Percentiles rank a stretch among this genome's conserved stretches.
Evolutionary conservation across 2,329 filamentous ascomycete genomes (phyloP).

Genomic region (Aspergillus carbonarius): DNA sequence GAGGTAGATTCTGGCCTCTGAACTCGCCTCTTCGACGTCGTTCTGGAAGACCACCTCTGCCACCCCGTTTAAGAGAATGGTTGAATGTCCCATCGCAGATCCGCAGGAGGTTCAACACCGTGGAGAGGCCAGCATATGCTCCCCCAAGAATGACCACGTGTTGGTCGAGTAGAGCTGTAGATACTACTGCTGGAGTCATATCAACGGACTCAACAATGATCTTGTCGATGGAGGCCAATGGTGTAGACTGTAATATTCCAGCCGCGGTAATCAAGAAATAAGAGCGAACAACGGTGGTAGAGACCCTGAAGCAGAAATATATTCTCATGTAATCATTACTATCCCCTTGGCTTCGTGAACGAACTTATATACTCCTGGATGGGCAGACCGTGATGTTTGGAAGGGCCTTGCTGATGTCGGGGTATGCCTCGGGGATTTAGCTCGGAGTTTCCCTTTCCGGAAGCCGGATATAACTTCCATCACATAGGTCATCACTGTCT

Average conservation of each 20-base stretch:
- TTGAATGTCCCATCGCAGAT: slow-evolving; percentile 52
- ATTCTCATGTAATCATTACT: too few relatives aligned
- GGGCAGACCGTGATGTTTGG: background rate
- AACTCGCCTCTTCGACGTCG: background rate
- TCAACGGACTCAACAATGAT: background rate
- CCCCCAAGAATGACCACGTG: slow-evolving; percentile 54
- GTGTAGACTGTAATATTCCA: background rate
- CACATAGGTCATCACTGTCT: too few relatives aligned
- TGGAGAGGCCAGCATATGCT: slow-evolving; percentile 67
- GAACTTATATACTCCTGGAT: background rate
- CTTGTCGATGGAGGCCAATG: background rate
- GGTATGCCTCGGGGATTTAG: background rate
- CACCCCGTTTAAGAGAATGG: background rate
- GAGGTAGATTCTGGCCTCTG: background rate
- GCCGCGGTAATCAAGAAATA: background rate
- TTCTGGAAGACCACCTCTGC: background rate
- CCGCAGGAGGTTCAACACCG: slow-evolving; percentile 66
- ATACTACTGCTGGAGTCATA: background rate
- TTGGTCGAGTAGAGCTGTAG: background rate
- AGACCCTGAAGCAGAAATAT: too few relatives aligned
- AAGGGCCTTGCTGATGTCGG: background rate
- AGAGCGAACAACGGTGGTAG: background rate
- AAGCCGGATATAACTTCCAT: background rate
- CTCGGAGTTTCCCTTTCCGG: background rate
- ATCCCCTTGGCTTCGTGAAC: background rate